Evolutionary conservation across 768 basidiomycete species (phyloP).

Genomic region (Hygrocybe punicea): DNA sequence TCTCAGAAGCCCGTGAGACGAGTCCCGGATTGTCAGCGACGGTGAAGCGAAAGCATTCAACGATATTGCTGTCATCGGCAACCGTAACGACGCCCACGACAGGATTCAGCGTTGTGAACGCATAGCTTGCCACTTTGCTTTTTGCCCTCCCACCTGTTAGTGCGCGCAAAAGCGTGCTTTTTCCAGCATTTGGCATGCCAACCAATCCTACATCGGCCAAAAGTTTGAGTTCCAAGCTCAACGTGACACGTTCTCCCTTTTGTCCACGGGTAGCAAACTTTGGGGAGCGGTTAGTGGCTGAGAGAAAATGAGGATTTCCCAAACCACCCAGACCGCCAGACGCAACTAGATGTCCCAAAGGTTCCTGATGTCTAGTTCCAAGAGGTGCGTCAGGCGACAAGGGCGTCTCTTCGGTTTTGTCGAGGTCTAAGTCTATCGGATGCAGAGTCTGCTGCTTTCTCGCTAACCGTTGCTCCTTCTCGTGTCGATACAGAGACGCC

Average conservation of each 20-base stretch:
- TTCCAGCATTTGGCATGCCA: conserved; percentile 92
- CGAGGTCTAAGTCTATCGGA: conserved; percentile 61
- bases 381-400: conserved; percentile 58
- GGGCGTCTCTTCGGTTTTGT: conserved; percentile 40
- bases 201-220: conserved; percentile 94
- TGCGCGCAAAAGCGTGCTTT: conserved; percentile 87
- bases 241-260: conserved; percentile 70
- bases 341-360: conserved; percentile 64
- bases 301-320: conserved; percentile 85
- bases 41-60: conserved; percentile 85
- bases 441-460: conserved; percentile 41
- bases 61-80: conserved; percentile 67
- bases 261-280: conserved; percentile 81
- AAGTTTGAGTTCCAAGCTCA: conserved; percentile 90
- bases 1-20: conserved; percentile 76
- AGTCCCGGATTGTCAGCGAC: conserved; percentile 97
- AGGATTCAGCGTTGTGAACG: conserved; percentile 95
- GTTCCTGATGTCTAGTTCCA: conserved; percentile 51
- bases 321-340: conserved; percentile 76
- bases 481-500: conserved; percentile 52
- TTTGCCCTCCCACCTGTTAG: conserved; percentile 82
- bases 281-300: conserved; percentile 68
- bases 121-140: conserved; percentile 83
- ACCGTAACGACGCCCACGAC: conserved; percentile 88
- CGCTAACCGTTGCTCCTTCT: conserved; percentile 54